Evolutionary conservation across 225 moss, liverwort and hornwort genomes (phyloP), one percentile per base, ranked within the genome.

Genomic region (Neckera pumila): DNA sequence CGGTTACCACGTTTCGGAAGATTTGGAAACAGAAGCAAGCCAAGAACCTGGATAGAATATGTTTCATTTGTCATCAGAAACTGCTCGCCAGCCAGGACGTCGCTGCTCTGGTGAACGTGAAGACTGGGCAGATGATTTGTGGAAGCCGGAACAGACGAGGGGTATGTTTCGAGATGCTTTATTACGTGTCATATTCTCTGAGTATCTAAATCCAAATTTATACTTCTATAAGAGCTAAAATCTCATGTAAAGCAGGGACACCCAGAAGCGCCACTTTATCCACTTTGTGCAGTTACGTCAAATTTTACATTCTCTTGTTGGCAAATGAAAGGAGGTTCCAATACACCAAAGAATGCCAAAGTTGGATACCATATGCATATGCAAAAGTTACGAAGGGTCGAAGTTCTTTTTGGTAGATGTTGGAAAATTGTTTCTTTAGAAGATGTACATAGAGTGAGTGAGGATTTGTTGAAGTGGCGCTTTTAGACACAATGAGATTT

Each of bases 51-150:
- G 98, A 99, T 79, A 93, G 98, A 92, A 79, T 96, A 34, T 99
- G 98, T 88, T 97, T 99, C 69, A 97, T 99, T 67, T 99, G 98
- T 87, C 97, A 99, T 92, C 98, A 99, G 88, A 97, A 93, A 90
- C 92, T 99, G 92, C 92, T 92, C n/a, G 91, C 96, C 57, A 95
- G 93, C 67, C 95, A 97, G 86, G 97, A 97, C 81, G 97, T 99
- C 83, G 98, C 98, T 56, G 98, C 97, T 47, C 88, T 99, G 56
- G 91, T 99, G 83, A 99, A 99, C 86, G 92, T 97, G 88, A 95
- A 96, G 89, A 96, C 97, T 36, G 96, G 96, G 82, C 95, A 99
- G 93, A 97, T 99, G 97, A 95, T 99, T 84, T 99, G 98, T 87
- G 97, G 97, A 45, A 99, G 98, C 91, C 94, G 98, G 47, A 99